Percentiles rank a stretch among this genome's conserved stretches.
phyloP scores from a whole-genome alignment of 2,329 filamentous ascomycete genomes.

The Geosmithia morbida region DNA sequence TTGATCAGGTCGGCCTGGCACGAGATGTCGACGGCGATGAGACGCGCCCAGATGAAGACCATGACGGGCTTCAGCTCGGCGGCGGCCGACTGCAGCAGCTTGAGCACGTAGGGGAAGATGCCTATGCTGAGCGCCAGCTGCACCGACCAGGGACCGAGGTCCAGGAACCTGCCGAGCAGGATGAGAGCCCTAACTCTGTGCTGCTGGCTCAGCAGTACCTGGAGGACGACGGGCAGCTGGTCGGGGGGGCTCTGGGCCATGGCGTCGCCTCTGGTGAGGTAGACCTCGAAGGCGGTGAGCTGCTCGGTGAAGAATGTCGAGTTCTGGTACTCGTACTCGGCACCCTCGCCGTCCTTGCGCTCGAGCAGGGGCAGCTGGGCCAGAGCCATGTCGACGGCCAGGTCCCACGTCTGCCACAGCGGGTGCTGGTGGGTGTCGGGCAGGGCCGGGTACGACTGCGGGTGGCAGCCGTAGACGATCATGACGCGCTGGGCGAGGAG shows the following conservation, averaged over 20 bases:
- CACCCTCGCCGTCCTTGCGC: slow-evolving; percentile 56
- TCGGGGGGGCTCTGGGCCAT: slow-evolving; percentile 80
- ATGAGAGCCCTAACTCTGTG: slow-evolving; percentile 86
- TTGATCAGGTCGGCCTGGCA: slow-evolving; percentile 92
- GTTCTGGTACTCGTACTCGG: slow-evolving; percentile 83
- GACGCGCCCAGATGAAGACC: slow-evolving; percentile 98
- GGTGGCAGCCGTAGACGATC: slow-evolving; percentile 91
- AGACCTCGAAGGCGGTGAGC: slow-evolving; percentile 92
- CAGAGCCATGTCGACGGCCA: slow-evolving; percentile 89
- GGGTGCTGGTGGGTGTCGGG: slow-evolving; percentile 91
- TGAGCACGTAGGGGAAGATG: slow-evolving; percentile 98
- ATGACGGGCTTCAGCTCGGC: slow-evolving; percentile 93
- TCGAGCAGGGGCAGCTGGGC: slow-evolving; percentile 79
- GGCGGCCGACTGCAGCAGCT: slow-evolving; percentile 87
- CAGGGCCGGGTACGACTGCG: slow-evolving; percentile 80
- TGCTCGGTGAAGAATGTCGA: slow-evolving; percentile 96
- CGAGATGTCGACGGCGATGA: slow-evolving; percentile 85
- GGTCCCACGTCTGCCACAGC: slow-evolving; percentile 94
- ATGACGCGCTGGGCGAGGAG: slow-evolving; percentile 89
- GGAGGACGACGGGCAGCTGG: slow-evolving; percentile 88
- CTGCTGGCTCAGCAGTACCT: slow-evolving; percentile 90
- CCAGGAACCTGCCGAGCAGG: slow-evolving; percentile 80
- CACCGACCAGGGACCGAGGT: slow-evolving; percentile 96
- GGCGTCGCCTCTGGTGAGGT: slow-evolving; percentile 67
- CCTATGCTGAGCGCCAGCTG: slow-evolving; percentile 94